These are phyloP conservation scores for Thelonectria discophora DNA, from an alignment of 2,329 filamentous ascomycete genomes.

Conservation along the genomic window DNA sequence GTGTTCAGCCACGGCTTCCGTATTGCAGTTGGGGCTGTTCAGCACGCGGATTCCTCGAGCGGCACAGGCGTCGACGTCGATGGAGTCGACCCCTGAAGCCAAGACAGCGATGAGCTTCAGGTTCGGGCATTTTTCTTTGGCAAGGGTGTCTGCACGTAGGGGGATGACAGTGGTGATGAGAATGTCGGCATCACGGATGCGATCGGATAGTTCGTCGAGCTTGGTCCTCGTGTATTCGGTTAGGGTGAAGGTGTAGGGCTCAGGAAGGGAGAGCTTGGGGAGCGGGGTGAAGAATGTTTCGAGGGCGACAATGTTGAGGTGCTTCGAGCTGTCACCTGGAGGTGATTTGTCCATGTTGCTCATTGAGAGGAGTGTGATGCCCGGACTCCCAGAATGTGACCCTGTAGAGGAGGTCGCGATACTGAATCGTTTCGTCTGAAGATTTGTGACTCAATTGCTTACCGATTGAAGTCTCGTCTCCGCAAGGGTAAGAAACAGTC, in stretches of 20 bases:
- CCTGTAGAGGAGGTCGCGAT: too few relatives aligned
- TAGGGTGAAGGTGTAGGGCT: constrained; percentile 18
- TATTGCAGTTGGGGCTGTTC: constrained; percentile 77
- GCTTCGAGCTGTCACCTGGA: not conserved
- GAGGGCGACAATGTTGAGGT: constrained; percentile 26
- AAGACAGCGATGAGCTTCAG: constrained; percentile 24
- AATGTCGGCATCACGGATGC: constrained; percentile 39
- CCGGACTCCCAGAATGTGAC: too few relatives aligned
- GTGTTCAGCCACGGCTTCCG: constrained; percentile 77
- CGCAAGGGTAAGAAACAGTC: too few relatives aligned
- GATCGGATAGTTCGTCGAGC: constrained; percentile 13
- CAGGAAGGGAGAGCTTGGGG: constrained; percentile 16
- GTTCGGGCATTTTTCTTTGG: constrained; percentile 4
- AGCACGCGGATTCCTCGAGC: constrained; percentile 74
- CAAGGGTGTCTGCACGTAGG: constrained; percentile 23
- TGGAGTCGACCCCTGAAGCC: constrained; percentile 76
- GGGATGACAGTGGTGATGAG: constrained; percentile 38
- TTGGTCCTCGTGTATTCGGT: constrained; percentile 10
- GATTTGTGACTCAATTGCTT: too few relatives aligned
- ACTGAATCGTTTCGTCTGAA: too few relatives aligned
- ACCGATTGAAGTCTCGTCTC: too few relatives aligned
- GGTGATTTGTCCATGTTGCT: not conserved
- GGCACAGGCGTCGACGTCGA: constrained; percentile 63
- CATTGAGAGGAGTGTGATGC: not conserved
- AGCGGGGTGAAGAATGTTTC: constrained; percentile 22